A percentile compares a stretch with the other conserved stretches of the same genome.
Conservation (phyloP, 345 rosid genomes). For the Citrus australasica region DNA sequence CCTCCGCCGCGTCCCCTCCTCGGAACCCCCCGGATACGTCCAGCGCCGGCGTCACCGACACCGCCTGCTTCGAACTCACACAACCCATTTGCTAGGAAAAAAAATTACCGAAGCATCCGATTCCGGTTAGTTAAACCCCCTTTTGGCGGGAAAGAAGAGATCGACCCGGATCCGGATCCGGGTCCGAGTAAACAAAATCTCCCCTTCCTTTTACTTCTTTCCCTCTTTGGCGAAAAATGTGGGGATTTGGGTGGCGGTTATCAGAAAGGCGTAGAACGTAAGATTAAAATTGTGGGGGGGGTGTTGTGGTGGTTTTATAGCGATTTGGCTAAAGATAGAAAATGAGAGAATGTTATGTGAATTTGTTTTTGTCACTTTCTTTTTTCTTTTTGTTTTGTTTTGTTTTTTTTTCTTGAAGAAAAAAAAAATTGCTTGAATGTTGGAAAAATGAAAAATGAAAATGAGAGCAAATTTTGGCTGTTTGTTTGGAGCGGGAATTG, state of each 20-base stretch:
- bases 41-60: constrained; percentile 78
- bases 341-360: neutral
- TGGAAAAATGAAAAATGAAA: neutral
- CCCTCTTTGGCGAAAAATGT: neutral
- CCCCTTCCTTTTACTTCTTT: neutral
- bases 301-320: neutral
- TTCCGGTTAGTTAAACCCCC: neutral
- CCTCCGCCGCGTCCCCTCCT: constrained; percentile 22
- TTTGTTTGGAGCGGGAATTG: constrained; percentile 11
- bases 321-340: neutral
- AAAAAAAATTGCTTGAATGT: no score
- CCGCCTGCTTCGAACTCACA: constrained; percentile 94
- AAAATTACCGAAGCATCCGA: neutral
- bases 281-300: neutral
- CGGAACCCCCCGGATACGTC: constrained; percentile 61
- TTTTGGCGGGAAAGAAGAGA: neutral
- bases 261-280: neutral
- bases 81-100: constrained; percentile 66
- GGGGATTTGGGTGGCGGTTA: neutral
- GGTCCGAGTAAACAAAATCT: neutral
- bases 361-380: neutral
- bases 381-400: neutral
- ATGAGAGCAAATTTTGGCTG: neutral
- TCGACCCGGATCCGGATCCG: neutral
- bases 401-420: no score